Percentiles rank a stretch among this genome's conserved stretches.
Evolutionary conservation across 2,329 filamentous ascomycete species (phyloP).

Genomic region (Arthroderma sp.): DNA sequence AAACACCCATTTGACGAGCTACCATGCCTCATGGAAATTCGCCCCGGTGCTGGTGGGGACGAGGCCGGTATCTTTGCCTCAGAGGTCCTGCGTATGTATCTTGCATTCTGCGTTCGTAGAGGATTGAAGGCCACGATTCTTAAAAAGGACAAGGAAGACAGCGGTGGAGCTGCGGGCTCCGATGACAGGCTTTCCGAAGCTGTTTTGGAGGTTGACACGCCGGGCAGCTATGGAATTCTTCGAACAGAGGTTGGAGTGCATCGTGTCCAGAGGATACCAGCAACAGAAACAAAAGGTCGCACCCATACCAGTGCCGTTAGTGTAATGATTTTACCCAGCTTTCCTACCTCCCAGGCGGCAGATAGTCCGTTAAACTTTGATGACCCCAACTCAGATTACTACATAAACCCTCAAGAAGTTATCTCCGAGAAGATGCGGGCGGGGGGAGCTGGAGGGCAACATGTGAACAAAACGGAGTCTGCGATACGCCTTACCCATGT

Average conservation of each 20-base stretch:
- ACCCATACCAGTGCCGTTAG: constrained; percentile 89
- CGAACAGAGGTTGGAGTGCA: constrained; percentile 88
- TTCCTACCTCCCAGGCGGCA: constrained; percentile 44
- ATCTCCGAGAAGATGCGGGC: constrained; percentile 80
- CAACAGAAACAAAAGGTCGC: constrained; percentile 78
- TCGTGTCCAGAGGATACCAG: constrained; percentile 82
- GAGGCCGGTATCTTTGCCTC: constrained; percentile 86
- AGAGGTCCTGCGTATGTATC: constrained; percentile 83
- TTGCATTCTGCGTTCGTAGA: constrained; percentile 56
- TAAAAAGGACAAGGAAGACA: constrained; percentile 68
- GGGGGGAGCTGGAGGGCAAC: constrained; percentile 83
- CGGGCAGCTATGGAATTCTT: constrained; percentile 68
- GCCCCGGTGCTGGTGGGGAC: constrained; percentile 79
- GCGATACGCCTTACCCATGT: constrained; percentile 84
- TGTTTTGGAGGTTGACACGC: constrained; percentile 65
- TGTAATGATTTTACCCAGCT: constrained; percentile 80
- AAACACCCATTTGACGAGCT: constrained; percentile 80
- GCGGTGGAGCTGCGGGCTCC: constrained; percentile 39
- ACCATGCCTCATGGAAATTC: constrained; percentile 81
- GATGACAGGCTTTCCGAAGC: constrained; percentile 71
- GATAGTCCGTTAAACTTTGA: constrained; percentile 51
- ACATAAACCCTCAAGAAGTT: constrained; percentile 73
- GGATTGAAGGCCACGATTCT: constrained; percentile 55
- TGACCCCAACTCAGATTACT: constrained; percentile 83
- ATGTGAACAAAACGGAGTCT: constrained; percentile 97